phyloP scores from a whole-genome alignment of 495 filamentous ascomycete species.

The Darksidea phi region DNA sequence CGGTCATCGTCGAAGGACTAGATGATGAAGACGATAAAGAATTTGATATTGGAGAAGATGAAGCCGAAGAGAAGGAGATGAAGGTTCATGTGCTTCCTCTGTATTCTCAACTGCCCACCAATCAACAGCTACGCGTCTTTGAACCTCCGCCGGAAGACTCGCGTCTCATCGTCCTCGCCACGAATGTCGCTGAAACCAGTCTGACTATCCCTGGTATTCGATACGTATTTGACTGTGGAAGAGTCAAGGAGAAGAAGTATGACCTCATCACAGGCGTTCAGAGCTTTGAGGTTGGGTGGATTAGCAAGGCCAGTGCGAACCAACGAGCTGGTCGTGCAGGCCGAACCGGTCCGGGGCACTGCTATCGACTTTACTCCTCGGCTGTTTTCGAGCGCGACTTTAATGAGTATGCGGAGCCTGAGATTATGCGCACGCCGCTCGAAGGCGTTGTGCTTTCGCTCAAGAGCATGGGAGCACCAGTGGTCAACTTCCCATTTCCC shows the following conservation, averaged over 20 bases:
- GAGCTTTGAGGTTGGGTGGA: conserved; percentile 92
- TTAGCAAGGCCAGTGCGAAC: conserved; percentile 92
- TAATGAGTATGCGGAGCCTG: conserved; percentile 77
- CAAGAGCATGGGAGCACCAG: conserved; percentile 90
- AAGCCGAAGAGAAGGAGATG: conserved; percentile 47
- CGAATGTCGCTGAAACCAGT: conserved; percentile 96
- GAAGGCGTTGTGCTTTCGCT: conserved; percentile 91
- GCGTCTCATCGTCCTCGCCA: conserved; percentile 86
- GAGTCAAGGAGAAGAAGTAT: conserved; percentile 87
- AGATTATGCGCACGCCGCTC: conserved; percentile 88
- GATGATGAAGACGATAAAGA: conserved; percentile 60
- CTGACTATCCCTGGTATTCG: conserved; percentile 93
- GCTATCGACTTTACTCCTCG: conserved; percentile 89
- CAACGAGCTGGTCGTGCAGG: conserved; percentile 94
- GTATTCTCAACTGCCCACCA: conserved; percentile 91
- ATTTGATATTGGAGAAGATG: conserved; percentile 54
- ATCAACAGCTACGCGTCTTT: conserved; percentile 92
- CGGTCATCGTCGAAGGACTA: conserved; percentile 38
- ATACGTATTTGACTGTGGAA: conserved; percentile 93
- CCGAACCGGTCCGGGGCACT: conserved; percentile 92
- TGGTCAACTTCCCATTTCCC: conserved; percentile 96
- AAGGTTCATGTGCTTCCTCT: conserved; percentile 83
- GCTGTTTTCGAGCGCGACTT: conserved; percentile 94
- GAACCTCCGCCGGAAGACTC: conserved; percentile 80
- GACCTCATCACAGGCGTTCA: conserved; percentile 84